Conservation (phyloP, 1,284 basidiomycete genomes). For the Pterula multifida region DNA sequence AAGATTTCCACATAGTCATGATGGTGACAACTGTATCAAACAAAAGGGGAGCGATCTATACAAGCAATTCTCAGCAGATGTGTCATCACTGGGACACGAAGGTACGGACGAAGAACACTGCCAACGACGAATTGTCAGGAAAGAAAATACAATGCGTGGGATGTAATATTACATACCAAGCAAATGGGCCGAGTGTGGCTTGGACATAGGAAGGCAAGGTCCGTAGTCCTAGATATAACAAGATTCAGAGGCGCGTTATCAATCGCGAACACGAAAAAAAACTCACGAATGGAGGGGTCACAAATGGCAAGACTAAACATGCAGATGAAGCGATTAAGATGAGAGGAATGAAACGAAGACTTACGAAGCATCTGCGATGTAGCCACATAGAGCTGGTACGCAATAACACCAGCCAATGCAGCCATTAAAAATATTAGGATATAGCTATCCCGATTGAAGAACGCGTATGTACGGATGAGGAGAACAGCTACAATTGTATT, state of each 20-base stretch:
- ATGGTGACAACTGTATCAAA: constrained; percentile 68
- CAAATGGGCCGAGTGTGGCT: constrained; percentile 66
- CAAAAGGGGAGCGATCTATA: constrained; percentile 63
- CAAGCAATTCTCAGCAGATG: constrained; percentile 1
- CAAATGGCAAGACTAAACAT: constrained; percentile 51
- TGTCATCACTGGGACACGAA: constrained; percentile 1
- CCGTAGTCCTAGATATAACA: constrained; percentile 28
- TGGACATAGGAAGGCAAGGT: constrained; percentile 66
- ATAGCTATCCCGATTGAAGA: constrained; percentile 65
- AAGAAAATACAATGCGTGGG: constrained; percentile 1
- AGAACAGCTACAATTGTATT: constrained; percentile 42
- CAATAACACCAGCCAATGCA: constrained; percentile 54
- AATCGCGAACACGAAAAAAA: neutral
- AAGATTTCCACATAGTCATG: constrained; percentile 67
- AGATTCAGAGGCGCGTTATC: constrained; percentile 5
- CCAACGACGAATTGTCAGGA: constrained; percentile 23
- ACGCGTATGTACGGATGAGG: constrained; percentile 71
- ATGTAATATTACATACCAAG: constrained; percentile 34
- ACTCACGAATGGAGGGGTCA: constrained; percentile 47
- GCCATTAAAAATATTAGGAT: constrained; percentile 48
- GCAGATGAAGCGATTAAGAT: neutral
- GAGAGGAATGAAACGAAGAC: constrained; percentile 14
- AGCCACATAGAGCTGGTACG: constrained; percentile 70
- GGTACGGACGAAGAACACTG: constrained; percentile 56
- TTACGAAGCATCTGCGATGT: constrained; percentile 63